Evolutionary conservation across 179 eudicot genomes (phyloP).

Genomic region (Corrigiola litoralis): DNA sequence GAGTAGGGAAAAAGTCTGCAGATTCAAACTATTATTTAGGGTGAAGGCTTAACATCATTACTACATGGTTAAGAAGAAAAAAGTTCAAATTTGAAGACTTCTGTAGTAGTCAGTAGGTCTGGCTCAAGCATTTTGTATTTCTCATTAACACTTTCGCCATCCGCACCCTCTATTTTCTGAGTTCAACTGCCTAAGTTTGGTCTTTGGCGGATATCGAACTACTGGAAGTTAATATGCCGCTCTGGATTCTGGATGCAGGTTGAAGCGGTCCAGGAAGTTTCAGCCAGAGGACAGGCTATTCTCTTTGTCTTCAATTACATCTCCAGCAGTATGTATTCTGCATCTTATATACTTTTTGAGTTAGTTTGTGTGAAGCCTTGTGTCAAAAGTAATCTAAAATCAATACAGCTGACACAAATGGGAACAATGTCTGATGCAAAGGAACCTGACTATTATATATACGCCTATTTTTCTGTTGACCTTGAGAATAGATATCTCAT

Average conservation of each 20-base stretch:
- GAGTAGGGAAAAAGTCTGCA: too few species aligned
- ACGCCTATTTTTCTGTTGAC: background rate
- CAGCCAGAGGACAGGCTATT: conserved; percentile 95
- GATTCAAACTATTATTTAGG: background rate
- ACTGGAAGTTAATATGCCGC: background rate
- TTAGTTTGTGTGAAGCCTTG: background rate
- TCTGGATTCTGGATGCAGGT: conserved; percentile 42
- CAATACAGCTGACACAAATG: background rate
- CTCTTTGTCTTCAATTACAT: conserved; percentile 85
- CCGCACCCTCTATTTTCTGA: background rate
- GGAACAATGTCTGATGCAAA: background rate
- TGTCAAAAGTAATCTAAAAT: background rate
- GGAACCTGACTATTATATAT: background rate
- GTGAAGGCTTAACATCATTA: background rate
- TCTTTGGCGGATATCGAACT: background rate
- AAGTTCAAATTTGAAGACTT: background rate
- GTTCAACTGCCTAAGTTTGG: background rate
- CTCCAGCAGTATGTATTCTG: conserved; percentile 75
- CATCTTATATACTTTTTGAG: conserved; percentile 1
- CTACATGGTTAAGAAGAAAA: too few species aligned
- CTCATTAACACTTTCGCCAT: background rate
- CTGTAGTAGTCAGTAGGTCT: background rate
- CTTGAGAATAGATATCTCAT: background rate
- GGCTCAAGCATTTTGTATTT: background rate
- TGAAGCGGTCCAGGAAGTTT: conserved; percentile 87